These are phyloP conservation scores for Suillus fuscotomentosus DNA, from an alignment of 768 basidiomycete genomes.

Conservation along the genomic window DNA sequence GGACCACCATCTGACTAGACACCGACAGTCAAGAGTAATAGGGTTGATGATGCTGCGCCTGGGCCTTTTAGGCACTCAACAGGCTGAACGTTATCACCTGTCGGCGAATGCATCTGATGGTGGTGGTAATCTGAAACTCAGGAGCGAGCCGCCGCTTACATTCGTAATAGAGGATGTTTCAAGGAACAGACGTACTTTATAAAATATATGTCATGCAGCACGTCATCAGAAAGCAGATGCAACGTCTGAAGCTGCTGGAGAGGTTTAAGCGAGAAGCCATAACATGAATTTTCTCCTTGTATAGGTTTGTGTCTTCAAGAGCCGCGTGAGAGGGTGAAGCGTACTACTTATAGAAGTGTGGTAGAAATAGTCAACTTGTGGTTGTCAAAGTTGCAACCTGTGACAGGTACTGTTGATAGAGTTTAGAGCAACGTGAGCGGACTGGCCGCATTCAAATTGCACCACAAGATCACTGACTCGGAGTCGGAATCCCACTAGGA, in stretches of 20 bases:
- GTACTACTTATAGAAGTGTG: not conserved
- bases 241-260: not conserved
- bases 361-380: not conserved
- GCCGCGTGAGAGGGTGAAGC: not conserved
- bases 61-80: not conserved
- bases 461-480: not conserved
- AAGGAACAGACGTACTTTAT: not conserved
- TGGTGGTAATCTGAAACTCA: not conserved
- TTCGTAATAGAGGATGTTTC: not conserved
- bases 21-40: not conserved
- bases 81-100: not conserved
- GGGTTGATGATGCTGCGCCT: not conserved
- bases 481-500: not conserved
- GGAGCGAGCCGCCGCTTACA: not conserved
- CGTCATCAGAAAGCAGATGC: not conserved
- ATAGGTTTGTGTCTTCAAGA: not conserved
- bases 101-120: not conserved
- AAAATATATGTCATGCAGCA: not conserved
- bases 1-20: not conserved
- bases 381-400: not conserved
- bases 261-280: not conserved
- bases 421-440: not conserved
- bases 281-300: too few relatives aligned
- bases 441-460: not conserved
- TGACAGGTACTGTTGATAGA: not conserved